These are phyloP conservation scores for Coprinopsis strossmayeri DNA, from an alignment of 768 basidiomycete species.

Conservation along the genomic window DNA sequence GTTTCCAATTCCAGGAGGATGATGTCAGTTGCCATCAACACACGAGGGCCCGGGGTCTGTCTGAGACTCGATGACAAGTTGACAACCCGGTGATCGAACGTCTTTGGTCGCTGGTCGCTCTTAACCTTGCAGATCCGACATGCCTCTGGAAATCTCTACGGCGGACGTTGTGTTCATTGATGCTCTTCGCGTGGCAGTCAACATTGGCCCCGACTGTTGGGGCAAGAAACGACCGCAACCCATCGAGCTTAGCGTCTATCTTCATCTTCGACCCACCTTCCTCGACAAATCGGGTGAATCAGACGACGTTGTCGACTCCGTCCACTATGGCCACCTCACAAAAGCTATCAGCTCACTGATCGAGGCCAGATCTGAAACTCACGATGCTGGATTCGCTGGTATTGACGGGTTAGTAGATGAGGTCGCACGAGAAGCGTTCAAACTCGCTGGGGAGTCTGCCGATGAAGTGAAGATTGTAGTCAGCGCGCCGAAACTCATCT, in stretches of 20 bases:
- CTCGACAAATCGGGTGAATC: constrained; percentile 38
- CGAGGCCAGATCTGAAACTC: constrained; percentile 16
- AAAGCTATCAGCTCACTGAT: constrained; percentile 37
- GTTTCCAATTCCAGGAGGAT: too few relatives aligned
- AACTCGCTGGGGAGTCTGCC: constrained; percentile 28
- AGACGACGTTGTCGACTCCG: constrained; percentile 48
- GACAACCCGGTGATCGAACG: too few relatives aligned
- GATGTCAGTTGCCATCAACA: too few relatives aligned
- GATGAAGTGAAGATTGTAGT: constrained; percentile 35
- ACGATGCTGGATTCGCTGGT: constrained; percentile 17
- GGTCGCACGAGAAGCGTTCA: constrained; percentile 31
- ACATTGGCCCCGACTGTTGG: constrained; percentile 49
- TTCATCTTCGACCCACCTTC: constrained; percentile 34
- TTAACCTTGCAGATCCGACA: too few relatives aligned
- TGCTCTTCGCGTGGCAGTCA: constrained; percentile 31
- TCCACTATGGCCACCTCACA: constrained; percentile 61
- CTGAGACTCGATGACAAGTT: too few relatives aligned
- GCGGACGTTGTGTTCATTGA: constrained; percentile 42
- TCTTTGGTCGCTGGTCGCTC: too few relatives aligned
- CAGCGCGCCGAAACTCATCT: constrained; percentile 41
- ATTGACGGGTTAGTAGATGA: constrained; percentile 26
- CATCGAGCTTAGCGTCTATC: constrained; percentile 41
- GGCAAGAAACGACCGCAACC: constrained; percentile 41
- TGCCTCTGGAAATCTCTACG: constrained; percentile 3
- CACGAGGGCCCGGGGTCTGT: too few relatives aligned